A percentile compares a stretch with the other conserved stretches of the same genome.
Evolutionary conservation across 306 rosid genomes (phyloP).

Genomic region (Vicia villosa): DNA sequence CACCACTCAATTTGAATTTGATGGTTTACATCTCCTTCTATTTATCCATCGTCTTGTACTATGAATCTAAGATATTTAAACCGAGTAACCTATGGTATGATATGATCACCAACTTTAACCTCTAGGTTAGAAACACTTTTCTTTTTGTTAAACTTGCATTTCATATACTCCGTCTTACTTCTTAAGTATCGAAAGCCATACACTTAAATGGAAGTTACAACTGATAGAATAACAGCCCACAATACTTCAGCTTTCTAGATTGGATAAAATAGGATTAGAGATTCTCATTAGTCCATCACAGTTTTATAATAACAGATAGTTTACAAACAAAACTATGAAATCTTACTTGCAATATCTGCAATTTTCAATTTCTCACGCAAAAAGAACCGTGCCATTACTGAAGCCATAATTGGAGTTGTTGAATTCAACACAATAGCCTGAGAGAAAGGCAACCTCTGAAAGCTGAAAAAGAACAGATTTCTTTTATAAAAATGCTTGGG

Average conservation of each 20-base stretch:
- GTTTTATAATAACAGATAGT: conserved; percentile 23
- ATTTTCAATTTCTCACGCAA: conserved; percentile 66
- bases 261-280: background rate
- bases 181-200: too few relatives aligned
- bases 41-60: too few relatives aligned
- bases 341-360: conserved; percentile 66
- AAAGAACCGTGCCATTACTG: conserved; percentile 69
- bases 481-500: conserved; percentile 20
- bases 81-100: too few relatives aligned
- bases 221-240: conserved; percentile 3
- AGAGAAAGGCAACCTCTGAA: conserved; percentile 67
- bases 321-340: conserved; percentile 6
- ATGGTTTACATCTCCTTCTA: too few relatives aligned
- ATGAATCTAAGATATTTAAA: too few relatives aligned
- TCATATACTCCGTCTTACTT: too few relatives aligned
- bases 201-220: conserved; percentile 5
- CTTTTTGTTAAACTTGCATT: too few relatives aligned
- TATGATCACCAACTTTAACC: too few relatives aligned
- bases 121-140: too few relatives aligned
- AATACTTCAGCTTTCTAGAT: conserved; percentile 12
- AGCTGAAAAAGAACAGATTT: conserved; percentile 56
- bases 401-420: conserved; percentile 75
- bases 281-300: conserved; percentile 10
- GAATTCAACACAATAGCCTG: conserved; percentile 71
- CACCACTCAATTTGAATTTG: too few relatives aligned